phyloP scores from a whole-genome alignment of 768 basidiomycete species.

The Termitomyces heimii region DNA sequence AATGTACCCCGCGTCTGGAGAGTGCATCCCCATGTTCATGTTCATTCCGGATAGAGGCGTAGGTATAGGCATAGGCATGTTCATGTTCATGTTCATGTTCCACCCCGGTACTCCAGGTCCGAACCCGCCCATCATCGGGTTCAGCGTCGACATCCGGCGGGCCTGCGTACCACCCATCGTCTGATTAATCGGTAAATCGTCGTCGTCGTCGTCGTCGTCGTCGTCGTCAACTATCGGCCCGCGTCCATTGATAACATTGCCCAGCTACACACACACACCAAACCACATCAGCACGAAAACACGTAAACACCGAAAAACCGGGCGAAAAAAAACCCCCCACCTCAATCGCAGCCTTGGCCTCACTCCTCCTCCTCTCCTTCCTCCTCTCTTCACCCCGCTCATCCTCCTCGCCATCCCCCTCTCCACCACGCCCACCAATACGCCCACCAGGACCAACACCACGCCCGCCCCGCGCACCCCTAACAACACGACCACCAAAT shows the following conservation, averaged over 20 bases:
- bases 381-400: constrained; percentile 55
- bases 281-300: neutral
- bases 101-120: constrained; percentile 11
- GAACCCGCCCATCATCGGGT: constrained; percentile 40
- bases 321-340: constrained; percentile 39
- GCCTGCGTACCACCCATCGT: constrained; percentile 19
- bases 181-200: constrained; percentile 43
- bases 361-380: constrained; percentile 68
- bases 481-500: too few species aligned
- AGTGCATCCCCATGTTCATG: constrained; percentile 23
- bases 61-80: constrained; percentile 14
- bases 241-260: constrained; percentile 81
- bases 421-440: too few species aligned
- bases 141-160: constrained; percentile 34
- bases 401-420: constrained; percentile 50
- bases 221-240: constrained; percentile 56
- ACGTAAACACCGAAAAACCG: neutral
- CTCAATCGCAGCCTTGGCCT: constrained; percentile 87
- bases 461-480: constrained; percentile 5
- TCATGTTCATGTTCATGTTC: constrained; percentile 20
- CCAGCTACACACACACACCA: constrained; percentile 51
- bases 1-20: constrained; percentile 50
- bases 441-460: constrained; percentile 13
- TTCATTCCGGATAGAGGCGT: constrained; percentile 4
- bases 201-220: constrained; percentile 47